A percentile compares a stretch with the other conserved stretches of the same genome.
Evolutionary conservation across 257 asterid genomes (phyloP).

Genomic region (Verbena officinalis): DNA sequence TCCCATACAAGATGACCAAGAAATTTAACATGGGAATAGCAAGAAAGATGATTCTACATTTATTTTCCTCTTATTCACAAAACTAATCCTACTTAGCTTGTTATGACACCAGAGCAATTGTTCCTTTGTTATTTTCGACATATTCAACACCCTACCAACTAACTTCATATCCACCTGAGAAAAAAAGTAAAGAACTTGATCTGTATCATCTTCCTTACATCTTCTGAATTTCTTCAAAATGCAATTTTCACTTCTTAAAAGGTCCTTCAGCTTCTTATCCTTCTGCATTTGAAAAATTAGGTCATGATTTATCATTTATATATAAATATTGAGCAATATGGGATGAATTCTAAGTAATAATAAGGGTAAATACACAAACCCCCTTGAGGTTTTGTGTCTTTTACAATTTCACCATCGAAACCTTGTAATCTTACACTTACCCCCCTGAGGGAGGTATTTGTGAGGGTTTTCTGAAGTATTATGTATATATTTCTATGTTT

Average conservation of each 20-base stretch:
- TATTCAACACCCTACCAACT: slow-evolving; percentile 74
- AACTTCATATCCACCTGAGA: slow-evolving; percentile 84
- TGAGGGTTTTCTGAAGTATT: too few relatives aligned
- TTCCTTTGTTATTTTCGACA: slow-evolving; percentile 68
- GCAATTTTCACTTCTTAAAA: slow-evolving; percentile 72
- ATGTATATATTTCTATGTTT: too few relatives aligned
- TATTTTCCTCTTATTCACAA: slow-evolving; percentile 70
- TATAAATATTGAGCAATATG: too few relatives aligned
- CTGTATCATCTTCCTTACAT: slow-evolving; percentile 55
- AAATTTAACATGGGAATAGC: slow-evolving; percentile 76
- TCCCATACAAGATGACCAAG: background rate
- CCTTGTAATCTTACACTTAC: too few relatives aligned
- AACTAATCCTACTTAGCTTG: slow-evolving; percentile 66
- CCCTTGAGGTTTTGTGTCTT: too few relatives aligned
- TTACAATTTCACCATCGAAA: too few relatives aligned
- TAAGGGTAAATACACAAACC: too few relatives aligned
- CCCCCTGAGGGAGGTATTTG: too few relatives aligned
- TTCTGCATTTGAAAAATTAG: slow-evolving; percentile 71
- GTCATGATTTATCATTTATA: too few relatives aligned
- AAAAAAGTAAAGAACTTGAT: slow-evolving; percentile 74
- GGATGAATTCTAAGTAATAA: too few relatives aligned
- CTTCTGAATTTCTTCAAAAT: slow-evolving; percentile 58
- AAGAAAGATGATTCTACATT: slow-evolving; percentile 71
- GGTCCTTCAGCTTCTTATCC: slow-evolving; percentile 77
- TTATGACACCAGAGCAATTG: slow-evolving; percentile 79